phyloP scores from a whole-genome alignment of 805 yeast species.

The Wickerhamomyces queroliae region DNA sequence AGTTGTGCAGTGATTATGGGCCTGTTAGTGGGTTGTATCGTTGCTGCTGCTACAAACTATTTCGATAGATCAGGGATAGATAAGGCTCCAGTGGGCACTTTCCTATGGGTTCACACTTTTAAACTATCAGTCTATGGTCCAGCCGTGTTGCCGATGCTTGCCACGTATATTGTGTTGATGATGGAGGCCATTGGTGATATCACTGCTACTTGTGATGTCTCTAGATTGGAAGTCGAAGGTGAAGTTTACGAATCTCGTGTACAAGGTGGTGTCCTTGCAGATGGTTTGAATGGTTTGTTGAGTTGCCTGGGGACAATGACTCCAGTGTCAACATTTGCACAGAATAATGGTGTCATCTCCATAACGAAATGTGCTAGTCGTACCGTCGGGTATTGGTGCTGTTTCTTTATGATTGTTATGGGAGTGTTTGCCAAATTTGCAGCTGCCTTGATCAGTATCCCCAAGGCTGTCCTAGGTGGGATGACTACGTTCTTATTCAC shows the following conservation, averaged over 20 bases:
- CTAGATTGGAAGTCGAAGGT: constrained; percentile 81
- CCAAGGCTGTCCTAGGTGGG: constrained; percentile 78
- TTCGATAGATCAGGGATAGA: constrained; percentile 53
- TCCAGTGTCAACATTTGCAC: constrained; percentile 92
- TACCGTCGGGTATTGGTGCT: constrained; percentile 74
- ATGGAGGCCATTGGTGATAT: constrained; percentile 96
- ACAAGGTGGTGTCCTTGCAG: constrained; percentile 91
- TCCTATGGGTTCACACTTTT: constrained; percentile 86
- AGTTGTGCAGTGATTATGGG: constrained; percentile 91
- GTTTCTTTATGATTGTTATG: constrained; percentile 76
- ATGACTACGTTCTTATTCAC: constrained; percentile 79
- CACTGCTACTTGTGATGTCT: constrained; percentile 91
- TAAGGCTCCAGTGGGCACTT: constrained; percentile 75
- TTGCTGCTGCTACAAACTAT: constrained; percentile 87
- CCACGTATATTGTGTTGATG: constrained; percentile 75
- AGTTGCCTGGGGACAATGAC: constrained; percentile 79
- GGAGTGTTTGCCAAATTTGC: constrained; percentile 85
- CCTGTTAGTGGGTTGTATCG: constrained; percentile 80
- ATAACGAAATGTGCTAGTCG: constrained; percentile 89
- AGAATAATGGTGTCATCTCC: constrained; percentile 91
- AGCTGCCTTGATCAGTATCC: constrained; percentile 83
- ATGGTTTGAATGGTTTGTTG: constrained; percentile 74
- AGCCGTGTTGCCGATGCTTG: constrained; percentile 76
- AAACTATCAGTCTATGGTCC: constrained; percentile 76
- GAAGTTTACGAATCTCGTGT: constrained; percentile 74